Evolutionary conservation across 2,329 filamentous ascomycete genomes (phyloP).

Genomic region (Colletotrichum sp.): DNA sequence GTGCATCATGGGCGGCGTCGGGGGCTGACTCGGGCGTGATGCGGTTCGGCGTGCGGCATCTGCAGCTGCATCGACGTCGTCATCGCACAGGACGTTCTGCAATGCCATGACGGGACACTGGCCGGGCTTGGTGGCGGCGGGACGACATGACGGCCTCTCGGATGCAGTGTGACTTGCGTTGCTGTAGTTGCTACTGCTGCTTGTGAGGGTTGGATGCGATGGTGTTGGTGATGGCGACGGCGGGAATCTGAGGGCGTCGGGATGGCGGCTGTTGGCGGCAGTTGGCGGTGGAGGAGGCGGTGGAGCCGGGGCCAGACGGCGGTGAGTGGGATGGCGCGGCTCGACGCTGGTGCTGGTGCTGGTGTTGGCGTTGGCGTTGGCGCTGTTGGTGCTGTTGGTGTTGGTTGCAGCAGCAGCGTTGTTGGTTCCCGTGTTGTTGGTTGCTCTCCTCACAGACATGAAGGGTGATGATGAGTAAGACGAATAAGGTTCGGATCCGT

Average conservation of each 20-base stretch:
- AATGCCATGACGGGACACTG: conserved; percentile 18
- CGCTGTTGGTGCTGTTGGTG: not conserved
- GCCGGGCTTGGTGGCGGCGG: conserved; percentile 3
- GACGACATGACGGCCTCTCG: not conserved
- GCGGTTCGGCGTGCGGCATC: not conserved
- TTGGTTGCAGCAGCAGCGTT: not conserved
- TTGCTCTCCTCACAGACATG: not conserved
- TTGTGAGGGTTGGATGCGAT: not conserved
- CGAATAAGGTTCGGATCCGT: conserved; percentile 3
- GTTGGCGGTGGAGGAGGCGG: not conserved
- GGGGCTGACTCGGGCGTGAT: conserved; percentile 15
- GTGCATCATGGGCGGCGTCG: conserved; percentile 13
- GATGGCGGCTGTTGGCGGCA: not conserved
- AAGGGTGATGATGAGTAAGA: not conserved
- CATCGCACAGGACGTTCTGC: conserved; percentile 19
- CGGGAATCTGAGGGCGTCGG: conserved; percentile 9
- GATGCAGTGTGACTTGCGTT: not conserved
- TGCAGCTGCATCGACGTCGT: not conserved
- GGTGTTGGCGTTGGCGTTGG: not conserved
- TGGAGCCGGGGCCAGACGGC: not conserved
- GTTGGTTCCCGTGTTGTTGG: not conserved
- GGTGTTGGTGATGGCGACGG: conserved; percentile 17
- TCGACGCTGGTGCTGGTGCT: not conserved
- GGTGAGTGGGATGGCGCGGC: not conserved
- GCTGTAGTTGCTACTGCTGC: not conserved